Evolutionary conservation across 495 filamentous ascomycete species (phyloP), one percentile per base, ranked within the genome.

Genomic region (Penicillium arizonense): DNA sequence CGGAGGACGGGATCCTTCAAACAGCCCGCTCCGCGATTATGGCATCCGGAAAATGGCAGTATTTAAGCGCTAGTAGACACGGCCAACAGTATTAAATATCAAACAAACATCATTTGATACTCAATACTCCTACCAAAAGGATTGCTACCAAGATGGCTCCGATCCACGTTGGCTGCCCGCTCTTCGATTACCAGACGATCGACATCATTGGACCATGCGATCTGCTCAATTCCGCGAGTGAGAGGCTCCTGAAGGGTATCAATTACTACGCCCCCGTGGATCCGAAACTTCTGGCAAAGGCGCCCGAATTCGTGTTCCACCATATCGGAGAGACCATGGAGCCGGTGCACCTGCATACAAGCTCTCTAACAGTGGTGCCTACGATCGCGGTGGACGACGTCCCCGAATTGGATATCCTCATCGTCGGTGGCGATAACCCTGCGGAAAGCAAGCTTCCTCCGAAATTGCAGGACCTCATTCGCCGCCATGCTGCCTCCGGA

Each of bases 121-220:
- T 35, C 42, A 32, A 12, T 41, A 16, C 32, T 36, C 23, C 33
- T 35, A 52, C 20, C 24, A 18, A 18, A 18, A 18, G 18, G 1
- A 16, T 21, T 36, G 14, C 23, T 35, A 52, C 20, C 24, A 48
- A 52, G 8, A 70, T 68, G 65, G 53, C 65, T 12, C 49, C 50
- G 24, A 52, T 70, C 37, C 65, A 63, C 8, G 30, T 70, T 38
- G 67, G 67, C 20, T 24, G 48, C 36, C 46, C 61, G 20, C 26
- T 62, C 45, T 57, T 59, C 45, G 46, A 59, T 26, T 71, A 65
- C 47, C 69, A 72, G 58, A 55, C 57, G 20, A 50, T 71, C 28
- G 69, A 72, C 43, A 53, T 64, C n/a, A 56, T 67, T 14, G 69
- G 65, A 18, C 59, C 67, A 37, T 52, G 52, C 40, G 69, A 72